phyloP scores from a whole-genome alignment of 495 filamentous ascomycete genomes.

The Xanthoparmelia taractica region DNA sequence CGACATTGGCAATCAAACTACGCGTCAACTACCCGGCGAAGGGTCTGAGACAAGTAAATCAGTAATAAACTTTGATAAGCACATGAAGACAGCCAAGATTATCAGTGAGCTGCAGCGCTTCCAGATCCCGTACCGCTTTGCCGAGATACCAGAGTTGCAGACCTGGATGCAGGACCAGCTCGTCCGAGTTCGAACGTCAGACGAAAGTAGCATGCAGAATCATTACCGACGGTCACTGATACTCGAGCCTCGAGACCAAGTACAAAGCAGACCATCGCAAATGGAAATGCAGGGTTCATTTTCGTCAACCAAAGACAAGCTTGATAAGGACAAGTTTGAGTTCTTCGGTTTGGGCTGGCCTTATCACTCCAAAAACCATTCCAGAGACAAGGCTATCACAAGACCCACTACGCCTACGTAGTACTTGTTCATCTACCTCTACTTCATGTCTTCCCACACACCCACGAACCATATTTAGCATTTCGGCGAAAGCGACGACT shows the following conservation, averaged over 20 bases:
- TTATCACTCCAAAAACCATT: constrained; percentile 40
- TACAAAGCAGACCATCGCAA: constrained; percentile 15
- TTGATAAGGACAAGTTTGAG: constrained; percentile 51
- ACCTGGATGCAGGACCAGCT: constrained; percentile 88
- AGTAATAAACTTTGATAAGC: constrained; percentile 98
- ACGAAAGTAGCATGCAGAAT: constrained; percentile 72
- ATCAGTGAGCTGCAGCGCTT: constrained; percentile 95
- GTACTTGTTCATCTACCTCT: constrained; percentile 8
- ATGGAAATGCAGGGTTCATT: constrained; percentile 16
- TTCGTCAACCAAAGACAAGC: constrained; percentile 42
- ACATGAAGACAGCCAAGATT: constrained; percentile 86
- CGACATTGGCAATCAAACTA: constrained; percentile 84
- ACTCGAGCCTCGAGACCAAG: constrained; percentile 74
- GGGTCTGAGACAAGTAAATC: constrained; percentile 49
- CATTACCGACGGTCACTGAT: constrained; percentile 82
- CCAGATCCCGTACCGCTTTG: constrained; percentile 86
- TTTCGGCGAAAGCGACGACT: constrained; percentile 11
- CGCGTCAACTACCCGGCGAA: constrained; percentile 40
- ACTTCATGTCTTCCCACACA: constrained; percentile 8
- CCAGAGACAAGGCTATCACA: constrained; percentile 42
- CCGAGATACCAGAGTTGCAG: constrained; percentile 81
- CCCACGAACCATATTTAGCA: constrained; percentile 5
- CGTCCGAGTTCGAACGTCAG: constrained; percentile 67
- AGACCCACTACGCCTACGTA: constrained; percentile 32
- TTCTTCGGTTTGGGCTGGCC: constrained; percentile 45